phyloP scores from a whole-genome alignment of 164 flowering plant species.

The Hamamelis virginiana region DNA sequence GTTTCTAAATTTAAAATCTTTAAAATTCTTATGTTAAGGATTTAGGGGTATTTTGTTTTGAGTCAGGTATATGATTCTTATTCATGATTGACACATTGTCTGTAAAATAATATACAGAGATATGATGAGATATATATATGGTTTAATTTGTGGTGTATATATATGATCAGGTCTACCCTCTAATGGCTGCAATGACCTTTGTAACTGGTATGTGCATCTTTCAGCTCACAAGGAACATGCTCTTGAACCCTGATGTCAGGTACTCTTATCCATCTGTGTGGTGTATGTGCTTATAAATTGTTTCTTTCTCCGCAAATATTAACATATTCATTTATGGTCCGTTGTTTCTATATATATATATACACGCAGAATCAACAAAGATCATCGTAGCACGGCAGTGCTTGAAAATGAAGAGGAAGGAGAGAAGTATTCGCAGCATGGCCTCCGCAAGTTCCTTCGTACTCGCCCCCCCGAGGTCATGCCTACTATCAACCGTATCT shows the following conservation, averaged over 20 bases:
- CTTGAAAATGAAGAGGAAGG: constrained; percentile 80
- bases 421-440: constrained; percentile 66
- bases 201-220: constrained; percentile 62
- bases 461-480: constrained; percentile 76
- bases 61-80: no score
- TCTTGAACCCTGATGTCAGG: constrained; percentile 85
- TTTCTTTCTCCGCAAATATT: no score
- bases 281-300: no score
- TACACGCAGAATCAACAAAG: constrained; percentile 60
- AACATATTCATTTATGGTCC: no score
- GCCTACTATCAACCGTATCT: constrained; percentile 71
- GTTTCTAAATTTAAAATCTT: no score
- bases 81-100: no score
- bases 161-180: constrained; percentile 61
- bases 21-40: no score
- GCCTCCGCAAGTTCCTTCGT: constrained; percentile 69
- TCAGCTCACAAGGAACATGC: constrained; percentile 62
- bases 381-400: constrained; percentile 42
- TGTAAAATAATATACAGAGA: no score
- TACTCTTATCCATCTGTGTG: no score
- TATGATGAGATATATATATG: no score
- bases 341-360: no score
- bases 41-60: no score
- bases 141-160: neutral
- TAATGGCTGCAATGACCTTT: constrained; percentile 73